Conservation (phyloP, 1,284 basidiomycete genomes). For the Neonothopanus nambi region DNA sequence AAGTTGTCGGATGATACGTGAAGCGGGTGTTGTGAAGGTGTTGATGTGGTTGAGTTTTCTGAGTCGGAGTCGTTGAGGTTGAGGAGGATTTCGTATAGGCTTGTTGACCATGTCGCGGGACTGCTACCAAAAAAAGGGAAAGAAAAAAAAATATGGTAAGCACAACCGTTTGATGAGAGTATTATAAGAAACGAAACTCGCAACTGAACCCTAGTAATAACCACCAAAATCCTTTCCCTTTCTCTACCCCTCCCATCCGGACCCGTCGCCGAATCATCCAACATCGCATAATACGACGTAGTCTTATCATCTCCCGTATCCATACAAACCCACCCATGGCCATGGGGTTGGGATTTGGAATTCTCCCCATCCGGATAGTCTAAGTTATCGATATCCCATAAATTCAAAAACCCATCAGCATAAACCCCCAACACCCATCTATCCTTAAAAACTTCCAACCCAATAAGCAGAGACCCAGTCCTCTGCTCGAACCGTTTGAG, state of each 20-base stretch:
- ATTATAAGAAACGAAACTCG: neutral
- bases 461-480: slow-evolving; percentile 26
- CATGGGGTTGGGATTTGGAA: no score
- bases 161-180: no score
- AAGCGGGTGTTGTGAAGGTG: slow-evolving; percentile 6
- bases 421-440: slow-evolving; percentile 42
- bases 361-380: no score
- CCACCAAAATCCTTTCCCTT: slow-evolving; percentile 1
- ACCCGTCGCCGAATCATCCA: slow-evolving; percentile 5
- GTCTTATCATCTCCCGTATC: slow-evolving; percentile 3
- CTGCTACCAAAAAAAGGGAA: no score
- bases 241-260: no score
- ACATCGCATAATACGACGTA: slow-evolving; percentile 5
- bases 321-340: slow-evolving; percentile 2
- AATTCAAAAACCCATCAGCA: slow-evolving; percentile 33
- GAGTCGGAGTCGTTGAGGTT: neutral
- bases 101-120: neutral
- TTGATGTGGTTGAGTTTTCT: slow-evolving; percentile 12
- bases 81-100: slow-evolving; percentile 3
- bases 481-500: slow-evolving; percentile 16
- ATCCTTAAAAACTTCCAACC: slow-evolving; percentile 38
- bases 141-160: neutral
- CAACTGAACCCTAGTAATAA: slow-evolving; percentile 2
- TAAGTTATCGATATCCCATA: slow-evolving; percentile 33
- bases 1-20: slow-evolving; percentile 34